Conservation (phyloP, 495 filamentous ascomycete genomes). For the Neurospora intermedia region DNA sequence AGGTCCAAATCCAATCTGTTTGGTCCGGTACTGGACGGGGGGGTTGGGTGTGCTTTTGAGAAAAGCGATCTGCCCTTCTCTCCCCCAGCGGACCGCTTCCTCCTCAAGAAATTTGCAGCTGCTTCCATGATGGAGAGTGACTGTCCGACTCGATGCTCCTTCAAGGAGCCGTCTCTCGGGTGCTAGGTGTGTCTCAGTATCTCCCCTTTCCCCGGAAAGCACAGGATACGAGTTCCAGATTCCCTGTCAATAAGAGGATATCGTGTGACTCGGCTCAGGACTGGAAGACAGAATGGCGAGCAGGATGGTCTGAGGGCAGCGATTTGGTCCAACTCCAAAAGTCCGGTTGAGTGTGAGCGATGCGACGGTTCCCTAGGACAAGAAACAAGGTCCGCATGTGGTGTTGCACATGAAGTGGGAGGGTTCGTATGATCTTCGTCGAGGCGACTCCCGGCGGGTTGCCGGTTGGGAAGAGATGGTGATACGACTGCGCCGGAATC, state of each 20-base stretch:
- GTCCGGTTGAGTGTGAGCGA: background rate
- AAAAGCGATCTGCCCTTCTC: constrained; percentile 23
- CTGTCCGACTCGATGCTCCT: background rate
- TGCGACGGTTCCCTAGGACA: background rate
- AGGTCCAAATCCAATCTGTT: background rate
- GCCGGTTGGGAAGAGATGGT: background rate
- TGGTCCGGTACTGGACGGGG: constrained; percentile 9
- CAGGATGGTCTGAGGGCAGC: background rate
- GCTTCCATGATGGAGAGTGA: constrained; percentile 15
- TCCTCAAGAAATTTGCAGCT: background rate
- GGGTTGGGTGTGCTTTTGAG: constrained; percentile 25
- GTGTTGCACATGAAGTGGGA: constrained; percentile 17
- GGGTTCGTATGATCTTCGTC: background rate
- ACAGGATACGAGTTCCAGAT: background rate
- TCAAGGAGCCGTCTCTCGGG: background rate
- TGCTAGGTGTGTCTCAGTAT: background rate
- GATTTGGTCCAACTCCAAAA: background rate
- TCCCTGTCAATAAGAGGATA: background rate
- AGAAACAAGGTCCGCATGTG: constrained; percentile 13
- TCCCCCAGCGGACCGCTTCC: background rate
- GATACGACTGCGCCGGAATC: background rate
- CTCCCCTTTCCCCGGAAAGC: constrained; percentile 9
- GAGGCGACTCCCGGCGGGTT: background rate
- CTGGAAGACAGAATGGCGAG: background rate
- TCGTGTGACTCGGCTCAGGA: background rate